phyloP scores from a whole-genome alignment of 345 rosid genomes.

The Noccaea caerulescens region DNA sequence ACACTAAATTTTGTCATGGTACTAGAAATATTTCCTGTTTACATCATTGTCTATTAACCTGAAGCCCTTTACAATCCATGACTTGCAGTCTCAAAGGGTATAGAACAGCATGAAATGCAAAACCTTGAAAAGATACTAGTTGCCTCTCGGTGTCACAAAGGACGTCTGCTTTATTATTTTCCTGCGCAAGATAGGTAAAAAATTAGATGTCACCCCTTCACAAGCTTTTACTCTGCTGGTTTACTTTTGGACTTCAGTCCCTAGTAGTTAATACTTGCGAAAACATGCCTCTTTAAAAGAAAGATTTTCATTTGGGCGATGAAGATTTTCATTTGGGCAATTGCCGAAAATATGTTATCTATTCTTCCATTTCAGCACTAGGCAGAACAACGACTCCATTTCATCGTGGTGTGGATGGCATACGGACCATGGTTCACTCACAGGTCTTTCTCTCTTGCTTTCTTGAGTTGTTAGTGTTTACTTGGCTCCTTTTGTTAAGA shows the following conservation, averaged over 20 bases:
- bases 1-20: not conserved
- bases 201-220: not conserved
- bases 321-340: constrained; percentile 1
- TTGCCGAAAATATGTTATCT: constrained; percentile 20
- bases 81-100: constrained; percentile 63
- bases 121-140: constrained; percentile 72
- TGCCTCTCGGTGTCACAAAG: constrained; percentile 87
- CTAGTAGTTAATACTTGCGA: constrained; percentile 1
- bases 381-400: constrained; percentile 53
- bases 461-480: too few relatives aligned
- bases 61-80: constrained; percentile 19
- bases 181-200: constrained; percentile 68
- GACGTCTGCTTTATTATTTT: constrained; percentile 88
- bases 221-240: constrained; percentile 4
- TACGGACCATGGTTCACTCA: constrained; percentile 86
- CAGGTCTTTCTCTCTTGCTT: constrained; percentile 54
- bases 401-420: constrained; percentile 99
- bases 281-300: not conserved
- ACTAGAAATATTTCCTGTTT: not conserved
- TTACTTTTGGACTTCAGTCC: constrained; percentile 6
- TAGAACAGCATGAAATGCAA: constrained; percentile 48
- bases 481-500: too few relatives aligned
- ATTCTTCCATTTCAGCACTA: constrained; percentile 49
- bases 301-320: constrained; percentile 10
- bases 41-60: not conserved